Base-by-base conservation (phyloP, 2,329 filamentous ascomycete genomes). In the Alternaria alternata region DNA sequence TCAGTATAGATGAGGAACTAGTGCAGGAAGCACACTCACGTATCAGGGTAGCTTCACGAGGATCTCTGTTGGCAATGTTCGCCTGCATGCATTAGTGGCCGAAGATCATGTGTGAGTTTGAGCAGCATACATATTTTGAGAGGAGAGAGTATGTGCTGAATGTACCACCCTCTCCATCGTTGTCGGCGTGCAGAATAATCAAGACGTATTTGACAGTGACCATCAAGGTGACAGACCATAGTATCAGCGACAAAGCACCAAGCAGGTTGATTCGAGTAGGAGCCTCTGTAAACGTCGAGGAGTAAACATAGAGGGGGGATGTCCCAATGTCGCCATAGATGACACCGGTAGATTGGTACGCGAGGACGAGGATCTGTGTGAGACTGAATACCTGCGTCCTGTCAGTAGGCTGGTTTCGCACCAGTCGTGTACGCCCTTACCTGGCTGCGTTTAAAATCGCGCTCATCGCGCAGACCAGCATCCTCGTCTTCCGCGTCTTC, bases 321-420 rank as follows among this genome's bases (percentile, higher is more conserved):
- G 81, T 87, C 57, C 88, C 89, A 69, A 91, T 90, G 65, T 91
- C 89, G 24, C 89, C 89, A 62, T 91, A 91, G 51, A 91, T 90
- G 41, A 89, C 87, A 51, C 89, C 88, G 30, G 84, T 85, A 3
- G 85, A 87, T 75, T 90, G 88, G 71, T 89, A 90, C 24, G 87
- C 85, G 4, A 77, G 68, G 12, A 70, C 51, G 43, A 74, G 57
- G 18, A 74, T 53, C 42, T 76, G 73, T 20, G 60, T 32, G 14
- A 72, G 51, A 51, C 63, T 75, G 62, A 76, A 76, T 5, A 44
- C 51, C 74, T 76, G 60, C 20, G 22, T n/a, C 38, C 18, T 36
- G 57, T 73, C 20, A 73, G 69, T 32, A 8, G 8, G 49, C 51
- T 12, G 48, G 26, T 20, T 41, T 24, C 8, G 12, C 28, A 34